A percentile compares a stretch with the other conserved stretches of the same genome.
Conservation (phyloP, 2,329 filamentous ascomycete genomes). For the Taxawa tesnikishii region DNA sequence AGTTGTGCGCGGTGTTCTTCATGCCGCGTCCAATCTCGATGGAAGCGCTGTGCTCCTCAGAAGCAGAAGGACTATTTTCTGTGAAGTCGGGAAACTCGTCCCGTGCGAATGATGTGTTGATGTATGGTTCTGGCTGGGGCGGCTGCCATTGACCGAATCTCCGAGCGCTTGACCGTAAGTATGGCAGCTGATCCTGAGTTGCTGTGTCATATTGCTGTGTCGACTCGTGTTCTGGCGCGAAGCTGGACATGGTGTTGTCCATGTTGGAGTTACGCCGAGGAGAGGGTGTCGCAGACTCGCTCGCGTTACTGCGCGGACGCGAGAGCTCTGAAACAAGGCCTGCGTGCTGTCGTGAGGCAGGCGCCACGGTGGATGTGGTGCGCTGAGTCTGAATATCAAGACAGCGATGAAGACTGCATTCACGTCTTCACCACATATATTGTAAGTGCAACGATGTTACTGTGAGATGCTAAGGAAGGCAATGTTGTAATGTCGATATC, state of each 20-base stretch:
- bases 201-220: constrained; percentile 11
- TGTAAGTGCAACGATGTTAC: not conserved
- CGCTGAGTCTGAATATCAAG: too few species aligned
- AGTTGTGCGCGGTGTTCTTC: constrained; percentile 24
- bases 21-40: constrained; percentile 45
- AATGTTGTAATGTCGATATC: not conserved
- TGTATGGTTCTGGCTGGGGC: constrained; percentile 2
- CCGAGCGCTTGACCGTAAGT: constrained; percentile 3
- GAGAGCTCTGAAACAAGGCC: constrained; percentile 5
- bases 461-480: not conserved
- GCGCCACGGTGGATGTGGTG: not conserved
- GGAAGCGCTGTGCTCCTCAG: constrained; percentile 18
- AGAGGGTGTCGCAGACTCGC: not conserved
- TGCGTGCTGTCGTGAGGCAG: constrained; percentile 2
- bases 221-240: constrained; percentile 9
- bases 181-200: constrained; percentile 7
- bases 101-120: constrained; percentile 2
- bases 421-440: too few species aligned
- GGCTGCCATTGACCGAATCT: constrained; percentile 3
- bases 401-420: too few species aligned
- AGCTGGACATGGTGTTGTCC: constrained; percentile 9
- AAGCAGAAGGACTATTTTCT: not conserved
- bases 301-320: constrained; percentile 1
- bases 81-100: constrained; percentile 6
- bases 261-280: too few species aligned